These are phyloP conservation scores for Trichosanthes truncata DNA, from an alignment of 306 rosid species.

Conservation along the genomic window DNA sequence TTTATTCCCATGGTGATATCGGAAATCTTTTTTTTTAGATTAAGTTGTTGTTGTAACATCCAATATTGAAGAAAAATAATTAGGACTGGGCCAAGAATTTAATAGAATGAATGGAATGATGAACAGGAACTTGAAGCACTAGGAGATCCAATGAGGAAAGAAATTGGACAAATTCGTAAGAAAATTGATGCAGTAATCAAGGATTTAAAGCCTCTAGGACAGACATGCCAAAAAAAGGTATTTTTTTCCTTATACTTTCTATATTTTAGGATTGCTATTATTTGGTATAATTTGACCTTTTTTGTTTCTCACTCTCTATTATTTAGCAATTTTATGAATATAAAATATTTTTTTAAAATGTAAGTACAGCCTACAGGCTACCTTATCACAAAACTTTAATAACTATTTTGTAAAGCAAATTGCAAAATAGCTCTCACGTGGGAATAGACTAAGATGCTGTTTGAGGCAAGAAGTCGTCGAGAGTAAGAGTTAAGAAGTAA, in stretches of 20 bases:
- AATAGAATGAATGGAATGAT: not conserved
- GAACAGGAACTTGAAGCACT: slow-evolving; percentile 81
- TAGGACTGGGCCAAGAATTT: not conserved
- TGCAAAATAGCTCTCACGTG: not conserved
- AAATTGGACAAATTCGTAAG: slow-evolving; percentile 67
- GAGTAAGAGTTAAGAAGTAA: no score
- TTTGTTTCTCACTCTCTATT: not conserved
- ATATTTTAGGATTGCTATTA: no score
- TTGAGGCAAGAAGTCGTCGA: no score
- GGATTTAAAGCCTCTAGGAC: slow-evolving; percentile 93
- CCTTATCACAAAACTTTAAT: not conserved
- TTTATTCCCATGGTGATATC: no score
- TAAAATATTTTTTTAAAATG: no score
- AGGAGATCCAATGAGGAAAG: slow-evolving; percentile 92
- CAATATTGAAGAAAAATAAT: not conserved
- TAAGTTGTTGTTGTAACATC: no score
- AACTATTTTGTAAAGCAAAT: not conserved
- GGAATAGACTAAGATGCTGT: no score
- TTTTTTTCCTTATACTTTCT: no score
- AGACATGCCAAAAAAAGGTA: slow-evolving; percentile 83
- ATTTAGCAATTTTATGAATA: not conserved
- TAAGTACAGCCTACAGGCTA: no score
- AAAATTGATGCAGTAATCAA: slow-evolving; percentile 78
- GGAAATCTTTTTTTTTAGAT: no score
- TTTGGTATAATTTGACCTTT: not conserved